phyloP scores from a whole-genome alignment of 2,329 filamentous ascomycete genomes.

The Fusarium tupiense region DNA sequence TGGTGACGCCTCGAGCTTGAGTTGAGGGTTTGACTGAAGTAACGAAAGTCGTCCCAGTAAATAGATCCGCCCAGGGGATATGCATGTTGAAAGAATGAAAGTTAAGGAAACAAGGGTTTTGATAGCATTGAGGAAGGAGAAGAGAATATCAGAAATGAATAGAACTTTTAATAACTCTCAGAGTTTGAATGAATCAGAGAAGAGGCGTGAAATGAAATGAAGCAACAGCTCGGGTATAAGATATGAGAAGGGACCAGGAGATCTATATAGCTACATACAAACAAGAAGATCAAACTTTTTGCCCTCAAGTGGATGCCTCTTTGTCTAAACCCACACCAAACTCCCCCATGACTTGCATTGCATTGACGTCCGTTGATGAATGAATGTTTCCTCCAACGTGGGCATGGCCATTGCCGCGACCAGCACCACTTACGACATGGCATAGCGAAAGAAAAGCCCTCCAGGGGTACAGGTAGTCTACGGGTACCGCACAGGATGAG shows the following conservation, averaged over 20 bases:
- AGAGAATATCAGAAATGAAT: background rate
- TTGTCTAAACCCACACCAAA: conserved; percentile 35
- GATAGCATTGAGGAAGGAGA: conserved; percentile 1
- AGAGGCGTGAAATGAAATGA: conserved; percentile 1
- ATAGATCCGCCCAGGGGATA: conserved; percentile 38
- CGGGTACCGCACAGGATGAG: background rate
- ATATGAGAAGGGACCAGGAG: conserved; percentile 8
- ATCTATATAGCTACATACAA: conserved; percentile 33
- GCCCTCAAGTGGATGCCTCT: conserved; percentile 24
- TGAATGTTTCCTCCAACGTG: conserved; percentile 22
- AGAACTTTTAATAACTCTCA: conserved; percentile 18
- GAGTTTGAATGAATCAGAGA: conserved; percentile 26
- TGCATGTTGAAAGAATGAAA: conserved; percentile 33
- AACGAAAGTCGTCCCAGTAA: conserved; percentile 32
- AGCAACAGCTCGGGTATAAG: conserved; percentile 9
- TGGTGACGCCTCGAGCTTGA: conserved; percentile 28
- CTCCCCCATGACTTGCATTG: conserved; percentile 26
- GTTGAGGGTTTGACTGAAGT: conserved; percentile 21
- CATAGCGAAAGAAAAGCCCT: conserved; percentile 9
- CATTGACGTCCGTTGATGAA: conserved; percentile 23
- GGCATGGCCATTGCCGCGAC: conserved; percentile 24
- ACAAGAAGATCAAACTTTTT: conserved; percentile 18
- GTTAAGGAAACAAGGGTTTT: conserved; percentile 1
- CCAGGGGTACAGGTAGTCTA: conserved; percentile 24
- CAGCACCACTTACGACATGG: conserved; percentile 24